Base-by-base conservation (phyloP, 1,284 basidiomycete species). In the Tremellales sp. region DNA sequence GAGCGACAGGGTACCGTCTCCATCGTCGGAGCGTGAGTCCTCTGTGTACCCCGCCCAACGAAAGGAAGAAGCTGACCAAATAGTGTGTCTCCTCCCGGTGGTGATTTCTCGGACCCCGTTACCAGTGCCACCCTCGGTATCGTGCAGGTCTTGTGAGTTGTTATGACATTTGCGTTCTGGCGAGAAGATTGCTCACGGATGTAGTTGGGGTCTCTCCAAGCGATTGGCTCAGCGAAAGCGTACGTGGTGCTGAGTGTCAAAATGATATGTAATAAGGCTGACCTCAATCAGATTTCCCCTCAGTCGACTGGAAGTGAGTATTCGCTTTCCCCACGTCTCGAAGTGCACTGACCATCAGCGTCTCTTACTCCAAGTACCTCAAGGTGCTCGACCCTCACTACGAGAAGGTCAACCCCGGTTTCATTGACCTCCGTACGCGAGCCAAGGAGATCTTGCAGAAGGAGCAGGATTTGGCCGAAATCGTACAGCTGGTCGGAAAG, bases 21-120 rank as follows among this genome's bases (percentile, higher is more conserved):
- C 13, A 97, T 99, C 63, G 93, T 99, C 61, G 96, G 96, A 76
- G 96, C 96, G 89, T 91, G 64, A 80, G 89, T 85, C 29, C 8
- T 8, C 29, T n/a, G n/a, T n/a, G n/a, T n/a, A n/a, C n/a, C n/a
- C 15, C 23, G 24, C 6, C 27, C 24, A 2, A 23, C n/a, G 40
- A 41, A 31, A 11, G 24, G 35, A 37, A 23, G 12, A 22, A 26
- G 51, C 35, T 43, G 33, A 46, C 48, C 33, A n/a, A n/a, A 21
- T 57, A 91, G 89, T 60, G 94, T 98, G 22, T 97, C 92, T 11
- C 94, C 94, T 53, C 94, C 96, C 45, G 94, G 96, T 77, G 94
- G 94, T 78, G 96, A 99, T 73, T 97, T 97, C 77, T 97, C 96
- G 12, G 96, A 99, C 75, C 96, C 96, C 27, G 96, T 99, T 59